phyloP scores from a whole-genome alignment of 108 stramenopile species.

The Nannochloropsis granulata region DNA sequence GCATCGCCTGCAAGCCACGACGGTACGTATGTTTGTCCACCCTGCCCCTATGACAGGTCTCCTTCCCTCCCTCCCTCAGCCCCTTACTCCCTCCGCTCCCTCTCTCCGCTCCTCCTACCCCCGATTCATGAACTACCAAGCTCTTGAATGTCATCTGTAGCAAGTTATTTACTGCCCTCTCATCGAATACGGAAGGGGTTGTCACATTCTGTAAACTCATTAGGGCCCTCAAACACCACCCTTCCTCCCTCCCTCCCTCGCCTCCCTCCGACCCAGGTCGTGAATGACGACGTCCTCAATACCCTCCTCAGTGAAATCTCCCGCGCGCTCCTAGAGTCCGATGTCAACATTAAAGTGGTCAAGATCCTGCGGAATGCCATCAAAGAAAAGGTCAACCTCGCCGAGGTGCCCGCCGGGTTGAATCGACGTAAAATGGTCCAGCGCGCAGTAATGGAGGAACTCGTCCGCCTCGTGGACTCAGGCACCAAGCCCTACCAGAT shows the following conservation, averaged over 20 bases:
- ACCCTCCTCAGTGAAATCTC: conserved; percentile 53
- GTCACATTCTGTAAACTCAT: not conserved
- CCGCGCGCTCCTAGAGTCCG: conserved; percentile 77
- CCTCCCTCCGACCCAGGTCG: not conserved
- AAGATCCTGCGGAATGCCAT: conserved; percentile 8
- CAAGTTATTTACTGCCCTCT: not conserved
- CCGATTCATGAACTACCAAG: no score
- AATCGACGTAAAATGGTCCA: conserved; percentile 51
- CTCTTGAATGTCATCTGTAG: not conserved
- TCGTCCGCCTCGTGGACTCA: conserved; percentile 54
- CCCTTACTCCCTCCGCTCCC: conserved; percentile 56
- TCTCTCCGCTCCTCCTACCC: conserved; percentile 42
- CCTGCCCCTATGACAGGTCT: no score
- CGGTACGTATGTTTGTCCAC: conserved; percentile 24
- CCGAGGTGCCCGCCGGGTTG: conserved; percentile 15
- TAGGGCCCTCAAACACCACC: no score
- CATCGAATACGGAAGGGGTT: not conserved
- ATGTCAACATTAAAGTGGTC: conserved; percentile 76
- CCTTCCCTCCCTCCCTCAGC: not conserved
- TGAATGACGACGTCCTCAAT: not conserved
- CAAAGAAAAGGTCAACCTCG: conserved; percentile 12
- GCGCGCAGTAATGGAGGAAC: conserved; percentile 74
- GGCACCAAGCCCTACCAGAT: conserved; percentile 33
- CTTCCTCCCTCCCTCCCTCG: no score
- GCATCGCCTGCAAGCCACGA: conserved; percentile 54